Base-by-base conservation (phyloP, 2,329 filamentous ascomycete species). In the Colletotrichum higginsianum region DNA sequence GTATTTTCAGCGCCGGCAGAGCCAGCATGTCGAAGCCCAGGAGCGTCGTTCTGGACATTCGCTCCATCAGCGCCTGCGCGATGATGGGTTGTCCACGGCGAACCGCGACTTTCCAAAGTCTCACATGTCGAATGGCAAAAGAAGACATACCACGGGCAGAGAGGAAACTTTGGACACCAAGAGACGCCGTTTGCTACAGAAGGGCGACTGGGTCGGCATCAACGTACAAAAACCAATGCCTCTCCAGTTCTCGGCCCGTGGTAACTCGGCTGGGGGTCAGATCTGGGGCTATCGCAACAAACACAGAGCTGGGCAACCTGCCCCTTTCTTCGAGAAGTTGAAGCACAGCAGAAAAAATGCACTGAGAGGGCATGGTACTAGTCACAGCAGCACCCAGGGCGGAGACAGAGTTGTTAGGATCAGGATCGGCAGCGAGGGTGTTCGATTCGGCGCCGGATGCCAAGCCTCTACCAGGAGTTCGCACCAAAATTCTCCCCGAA, bases 131-230 rank as follows among this genome's bases (percentile, higher is more conserved):
- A 30, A 23, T 5, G 44, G 40, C 44, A 67, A 71, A 35, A 50
- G 64, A 49, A 53, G 40, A 11, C 64, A 53, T 18, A 9, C 35
- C 2, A 6, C 12, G 5, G n/a, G 62, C 16, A 26, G 30, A 3
- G 23, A 47, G 13, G 66, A 65, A n/a, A 13, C 35, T 4, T 49
- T 67, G 9, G 70, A 75, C 3, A 61, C 30, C 12, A 75, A 75
- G 58, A 72, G 72, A 46, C 67, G 66, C 8, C 72, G 57, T 23
- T 52, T 76, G 42, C 60, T 76, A 8, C 61, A 72, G 47, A 62
- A 73, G 40, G 35, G 35, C 18, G 74, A 75, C 49, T 83, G 81
- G 80, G 77, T 76, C 0, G 79, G 81, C 4, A 70, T 81, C 8
- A 71, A 69, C 21, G 61, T 79, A 13, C 80, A 82, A 56, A 82